phyloP scores from a whole-genome alignment of 148 eudicot species.

The Silene uniflora region DNA sequence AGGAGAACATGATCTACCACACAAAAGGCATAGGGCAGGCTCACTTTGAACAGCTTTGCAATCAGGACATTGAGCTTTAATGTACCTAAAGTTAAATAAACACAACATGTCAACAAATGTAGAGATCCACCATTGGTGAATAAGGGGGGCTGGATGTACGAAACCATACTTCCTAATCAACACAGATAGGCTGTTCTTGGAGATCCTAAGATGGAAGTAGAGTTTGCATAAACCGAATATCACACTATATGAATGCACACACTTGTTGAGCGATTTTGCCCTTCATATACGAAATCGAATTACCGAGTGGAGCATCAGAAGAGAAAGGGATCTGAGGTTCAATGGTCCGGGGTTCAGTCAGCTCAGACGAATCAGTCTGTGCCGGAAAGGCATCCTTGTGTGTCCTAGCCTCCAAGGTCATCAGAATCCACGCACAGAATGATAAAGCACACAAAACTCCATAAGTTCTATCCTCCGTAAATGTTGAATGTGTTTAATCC shows the following conservation, averaged over 20 bases:
- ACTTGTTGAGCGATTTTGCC: neutral
- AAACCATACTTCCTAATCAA: neutral
- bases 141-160: neutral
- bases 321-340: neutral
- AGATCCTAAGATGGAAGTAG: neutral
- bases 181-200: neutral
- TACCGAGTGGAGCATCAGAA: neutral
- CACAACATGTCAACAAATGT: neutral
- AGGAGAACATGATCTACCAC: conserved; percentile 89
- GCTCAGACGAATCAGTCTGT: neutral
- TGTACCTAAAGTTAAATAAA: conserved; percentile 51
- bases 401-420: neutral
- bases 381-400: neutral
- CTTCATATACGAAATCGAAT: conserved; percentile 2
- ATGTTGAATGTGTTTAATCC: neutral
- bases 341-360: neutral
- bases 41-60: conserved; percentile 56
- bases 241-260: neutral
- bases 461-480: neutral
- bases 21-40: conserved; percentile 82
- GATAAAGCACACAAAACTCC: neutral
- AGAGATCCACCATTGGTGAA: neutral
- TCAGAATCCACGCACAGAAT: neutral
- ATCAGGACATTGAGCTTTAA: conserved; percentile 64
- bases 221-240: neutral